Evolutionary conservation across 2,329 filamentous ascomycete species (phyloP).

Genomic region (Madurella fahalii): DNA sequence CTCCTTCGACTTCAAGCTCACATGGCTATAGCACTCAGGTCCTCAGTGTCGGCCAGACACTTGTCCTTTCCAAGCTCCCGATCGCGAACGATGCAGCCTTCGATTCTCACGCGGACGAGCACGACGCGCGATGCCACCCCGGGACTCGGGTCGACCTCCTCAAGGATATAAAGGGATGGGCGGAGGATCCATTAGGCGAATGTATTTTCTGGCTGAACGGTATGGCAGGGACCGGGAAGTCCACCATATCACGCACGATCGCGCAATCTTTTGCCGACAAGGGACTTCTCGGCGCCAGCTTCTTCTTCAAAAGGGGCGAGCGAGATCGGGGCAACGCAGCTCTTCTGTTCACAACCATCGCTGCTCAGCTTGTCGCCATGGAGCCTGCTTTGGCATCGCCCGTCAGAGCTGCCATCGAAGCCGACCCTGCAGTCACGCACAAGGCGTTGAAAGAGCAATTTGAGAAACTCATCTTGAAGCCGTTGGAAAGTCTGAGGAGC

Average conservation of each 20-base stretch:
- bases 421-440: conserved; percentile 23
- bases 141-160: conserved; percentile 33
- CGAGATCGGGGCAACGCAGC: conserved; percentile 34
- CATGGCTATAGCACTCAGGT: too few species aligned
- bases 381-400: conserved; percentile 28
- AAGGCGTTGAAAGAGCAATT: conserved; percentile 37
- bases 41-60: too few species aligned
- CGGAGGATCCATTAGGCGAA: conserved; percentile 18
- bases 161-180: conserved; percentile 30
- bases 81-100: conserved; percentile 26
- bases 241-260: conserved; percentile 36
- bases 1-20: too few species aligned
- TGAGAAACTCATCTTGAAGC: conserved; percentile 36
- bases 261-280: conserved; percentile 19
- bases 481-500: too few species aligned
- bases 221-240: conserved; percentile 39
- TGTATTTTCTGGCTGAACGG: conserved; percentile 37
- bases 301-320: conserved; percentile 44
- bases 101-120: conserved; percentile 34
- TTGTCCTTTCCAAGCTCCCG: conserved; percentile 9
- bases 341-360: conserved; percentile 36
- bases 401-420: conserved; percentile 31
- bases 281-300: conserved; percentile 33
- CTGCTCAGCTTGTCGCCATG: conserved; percentile 29
- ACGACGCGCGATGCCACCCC: conserved; percentile 31